A percentile compares a stretch with the other conserved stretches of the same genome.
phyloP scores from a whole-genome alignment of 1,284 basidiomycete genomes.

The Heterobasidion irregulare region DNA sequence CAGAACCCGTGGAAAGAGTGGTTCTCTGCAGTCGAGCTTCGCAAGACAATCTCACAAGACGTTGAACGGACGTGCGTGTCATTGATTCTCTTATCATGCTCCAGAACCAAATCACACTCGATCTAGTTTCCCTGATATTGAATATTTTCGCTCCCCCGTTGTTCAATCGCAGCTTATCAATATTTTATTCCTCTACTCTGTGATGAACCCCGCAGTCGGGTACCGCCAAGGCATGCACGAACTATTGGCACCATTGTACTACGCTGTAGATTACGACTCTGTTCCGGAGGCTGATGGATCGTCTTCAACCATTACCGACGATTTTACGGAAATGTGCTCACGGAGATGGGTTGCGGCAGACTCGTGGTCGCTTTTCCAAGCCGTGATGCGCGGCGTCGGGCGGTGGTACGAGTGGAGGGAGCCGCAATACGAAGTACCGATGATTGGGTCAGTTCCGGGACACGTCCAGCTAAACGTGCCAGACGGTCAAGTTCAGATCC shows the following conservation, averaged over 20 bases:
- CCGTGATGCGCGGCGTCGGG: conserved; percentile 70
- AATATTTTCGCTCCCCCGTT: conserved; percentile 71
- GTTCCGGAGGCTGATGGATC: conserved; percentile 28
- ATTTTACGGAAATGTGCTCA: conserved; percentile 54
- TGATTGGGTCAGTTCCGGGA: conserved; percentile 23
- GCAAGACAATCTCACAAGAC: conserved; percentile 84
- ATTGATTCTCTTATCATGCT: conserved; percentile 2
- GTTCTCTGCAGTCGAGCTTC: conserved; percentile 81
- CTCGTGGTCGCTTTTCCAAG: conserved; percentile 73
- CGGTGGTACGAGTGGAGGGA: conserved; percentile 85
- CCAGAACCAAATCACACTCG: not conserved
- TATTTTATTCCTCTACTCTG: conserved; percentile 77
- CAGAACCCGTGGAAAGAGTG: conserved; percentile 91
- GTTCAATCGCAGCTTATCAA: conserved; percentile 79
- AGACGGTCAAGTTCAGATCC: conserved; percentile 38
- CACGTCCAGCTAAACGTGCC: conserved; percentile 36
- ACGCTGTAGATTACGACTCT: conserved; percentile 79
- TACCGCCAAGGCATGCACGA: conserved; percentile 98
- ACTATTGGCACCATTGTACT: conserved; percentile 77
- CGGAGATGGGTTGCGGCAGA: conserved; percentile 73
- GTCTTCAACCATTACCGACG: conserved; percentile 10
- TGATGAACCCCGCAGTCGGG: conserved; percentile 71
- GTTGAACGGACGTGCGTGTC: conserved; percentile 78
- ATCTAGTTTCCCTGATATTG: conserved; percentile 79
- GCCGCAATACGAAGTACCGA: conserved; percentile 33